Conservation (phyloP, 2,329 filamentous ascomycete species). For the Arthrinium phaeospermum region DNA sequence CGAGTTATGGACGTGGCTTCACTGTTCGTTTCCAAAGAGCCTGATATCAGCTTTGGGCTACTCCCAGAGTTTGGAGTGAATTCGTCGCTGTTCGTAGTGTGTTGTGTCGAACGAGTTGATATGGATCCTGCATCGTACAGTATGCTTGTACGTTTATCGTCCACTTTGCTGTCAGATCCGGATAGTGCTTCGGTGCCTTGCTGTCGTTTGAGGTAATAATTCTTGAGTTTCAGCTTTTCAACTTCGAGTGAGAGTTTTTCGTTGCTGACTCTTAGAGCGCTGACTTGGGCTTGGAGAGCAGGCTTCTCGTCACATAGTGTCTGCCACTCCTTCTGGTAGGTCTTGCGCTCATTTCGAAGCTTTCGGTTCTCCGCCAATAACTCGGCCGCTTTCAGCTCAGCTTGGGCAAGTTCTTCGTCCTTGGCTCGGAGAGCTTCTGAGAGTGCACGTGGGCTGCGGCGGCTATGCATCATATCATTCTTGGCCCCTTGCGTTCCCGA, state of each 20-base stretch:
- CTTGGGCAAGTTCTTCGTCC: slow-evolving; percentile 29
- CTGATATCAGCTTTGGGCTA: too few relatives aligned
- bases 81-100: too few relatives aligned
- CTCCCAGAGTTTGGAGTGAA: too few relatives aligned
- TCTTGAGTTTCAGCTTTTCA: slow-evolving; percentile 24
- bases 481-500: too few relatives aligned
- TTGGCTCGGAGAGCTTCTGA: slow-evolving; percentile 34
- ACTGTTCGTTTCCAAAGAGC: too few relatives aligned
- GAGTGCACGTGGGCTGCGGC: slow-evolving; percentile 34
- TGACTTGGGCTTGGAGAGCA: background rate
- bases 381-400: too few relatives aligned
- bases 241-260: slow-evolving; percentile 14
- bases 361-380: background rate
- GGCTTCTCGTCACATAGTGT: background rate
- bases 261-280: background rate
- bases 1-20: too few relatives aligned
- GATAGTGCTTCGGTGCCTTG: background rate
- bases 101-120: too few relatives aligned
- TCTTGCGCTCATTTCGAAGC: background rate
- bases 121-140: too few relatives aligned
- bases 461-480: slow-evolving; percentile 32
- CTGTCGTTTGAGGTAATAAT: background rate
- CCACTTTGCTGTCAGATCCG: slow-evolving; percentile 2
- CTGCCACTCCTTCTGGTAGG: background rate
- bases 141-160: too few relatives aligned